Percentiles rank a stretch among this genome's conserved stretches.
Conservation (phyloP, 352 stramenopile species). For the Plasmopara muralis region DNA sequence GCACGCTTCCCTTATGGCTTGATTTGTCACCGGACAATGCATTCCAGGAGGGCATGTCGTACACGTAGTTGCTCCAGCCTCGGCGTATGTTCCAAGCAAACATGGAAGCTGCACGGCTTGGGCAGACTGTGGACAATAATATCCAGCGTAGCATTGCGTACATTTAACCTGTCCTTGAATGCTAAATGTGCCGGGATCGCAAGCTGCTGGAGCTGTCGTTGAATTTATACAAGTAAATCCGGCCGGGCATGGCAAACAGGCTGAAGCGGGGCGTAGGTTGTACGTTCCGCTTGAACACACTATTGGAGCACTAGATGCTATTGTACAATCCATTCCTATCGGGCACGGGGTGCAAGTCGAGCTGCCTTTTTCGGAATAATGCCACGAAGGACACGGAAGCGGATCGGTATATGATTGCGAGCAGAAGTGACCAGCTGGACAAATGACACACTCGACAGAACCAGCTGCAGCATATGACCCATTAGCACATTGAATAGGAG, state of each 20-base stretch:
- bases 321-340: conserved; percentile 46
- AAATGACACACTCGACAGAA: conserved; percentile 37
- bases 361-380: conserved; percentile 37
- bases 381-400: conserved; percentile 28
- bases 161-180: conserved; percentile 39
- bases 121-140: conserved; percentile 46
- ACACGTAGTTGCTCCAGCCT: conserved; percentile 38
- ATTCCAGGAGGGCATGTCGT: conserved; percentile 46
- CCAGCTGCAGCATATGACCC: conserved; percentile 26
- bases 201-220: conserved; percentile 27
- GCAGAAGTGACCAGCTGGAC: conserved; percentile 37
- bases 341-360: conserved; percentile 38
- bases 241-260: conserved; percentile 36
- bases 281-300: conserved; percentile 40
- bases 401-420: conserved; percentile 36
- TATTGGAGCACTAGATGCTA: conserved; percentile 23
- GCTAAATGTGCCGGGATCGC: conserved; percentile 47
- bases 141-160: conserved; percentile 45
- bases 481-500: conserved; percentile 26
- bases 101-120: conserved; percentile 44
- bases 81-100: conserved; percentile 37
- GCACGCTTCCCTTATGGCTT: conserved; percentile 39
- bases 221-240: conserved; percentile 32
- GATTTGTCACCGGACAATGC: conserved; percentile 42
- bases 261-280: conserved; percentile 27